A percentile compares a stretch with the other conserved stretches of the same genome.
phyloP scores from a whole-genome alignment of 148 eudicot genomes.

The Fallopia convolvulus region DNA sequence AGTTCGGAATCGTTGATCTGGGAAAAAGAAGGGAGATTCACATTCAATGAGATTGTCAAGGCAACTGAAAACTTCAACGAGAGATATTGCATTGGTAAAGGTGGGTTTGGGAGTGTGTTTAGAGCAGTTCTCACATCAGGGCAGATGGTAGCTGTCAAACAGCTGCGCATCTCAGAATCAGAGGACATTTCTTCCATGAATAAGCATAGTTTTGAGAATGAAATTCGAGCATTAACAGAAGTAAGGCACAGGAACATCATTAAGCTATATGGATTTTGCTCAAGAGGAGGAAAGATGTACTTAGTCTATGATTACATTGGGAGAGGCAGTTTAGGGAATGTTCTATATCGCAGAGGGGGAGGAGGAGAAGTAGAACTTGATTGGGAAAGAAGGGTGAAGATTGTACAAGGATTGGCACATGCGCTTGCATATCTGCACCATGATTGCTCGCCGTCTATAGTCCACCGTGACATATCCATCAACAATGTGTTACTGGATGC shows the following conservation, averaged over 20 bases:
- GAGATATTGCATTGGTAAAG: slow-evolving; percentile 19
- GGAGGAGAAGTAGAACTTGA: slow-evolving; percentile 16
- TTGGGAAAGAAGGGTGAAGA: slow-evolving; percentile 21
- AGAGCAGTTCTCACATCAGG: slow-evolving; percentile 20
- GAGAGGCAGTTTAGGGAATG: slow-evolving; percentile 20
- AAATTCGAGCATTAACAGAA: slow-evolving; percentile 20
- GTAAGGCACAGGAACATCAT: slow-evolving; percentile 29
- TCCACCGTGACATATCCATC: slow-evolving; percentile 29
- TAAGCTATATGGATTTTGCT: slow-evolving; percentile 24
- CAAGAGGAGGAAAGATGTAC: slow-evolving; percentile 8
- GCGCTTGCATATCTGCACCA: slow-evolving; percentile 30
- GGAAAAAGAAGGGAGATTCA: slow-evolving; percentile 16
- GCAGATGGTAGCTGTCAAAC: slow-evolving; percentile 42
- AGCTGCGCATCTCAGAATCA: slow-evolving; percentile 22
- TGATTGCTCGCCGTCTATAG: slow-evolving; percentile 18
- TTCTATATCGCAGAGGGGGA: neutral
- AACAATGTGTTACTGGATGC: slow-evolving; percentile 22
- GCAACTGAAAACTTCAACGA: slow-evolving; percentile 23
- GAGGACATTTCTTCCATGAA: neutral
- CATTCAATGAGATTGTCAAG: slow-evolving; percentile 17
- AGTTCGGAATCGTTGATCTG: neutral
- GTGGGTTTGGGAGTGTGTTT: slow-evolving; percentile 26
- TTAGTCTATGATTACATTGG: slow-evolving; percentile 24
- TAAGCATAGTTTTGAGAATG: slow-evolving; percentile 19
- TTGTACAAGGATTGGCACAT: slow-evolving; percentile 21